Evolutionary conservation across 2,329 filamentous ascomycete species (phyloP), one percentile per base, ranked within the genome.

Genomic region (Decorospora gaudefroyi): DNA sequence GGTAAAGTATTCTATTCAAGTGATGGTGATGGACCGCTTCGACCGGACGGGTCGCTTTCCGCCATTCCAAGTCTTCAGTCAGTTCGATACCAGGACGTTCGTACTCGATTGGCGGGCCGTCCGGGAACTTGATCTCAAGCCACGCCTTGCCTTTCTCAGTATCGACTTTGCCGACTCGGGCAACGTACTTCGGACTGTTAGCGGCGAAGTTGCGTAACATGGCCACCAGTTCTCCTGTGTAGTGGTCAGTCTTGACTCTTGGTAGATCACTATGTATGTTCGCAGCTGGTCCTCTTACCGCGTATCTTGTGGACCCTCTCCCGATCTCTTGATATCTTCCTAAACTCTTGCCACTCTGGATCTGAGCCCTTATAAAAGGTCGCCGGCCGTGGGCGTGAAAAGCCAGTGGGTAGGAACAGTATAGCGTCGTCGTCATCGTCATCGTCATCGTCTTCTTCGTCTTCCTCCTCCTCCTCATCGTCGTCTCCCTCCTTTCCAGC

Each of bases 281-380:
- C 27, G 8, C 3, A 19, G 6, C 15, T 21, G 16, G 12, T 31
- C 4, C 59, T 30, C 46, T 25, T 53, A 70, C 69, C 45, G 45
- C 71, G 67, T 42, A 77, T 69, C 28, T 66, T 69, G 26, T 68
- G 60, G 12, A 72, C 61, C 42, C 70, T 64, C 19, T 66, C 35
- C 17, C 64, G 62, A 53, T 80, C 73, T n/a, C 65, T 68, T 5
- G 73, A 67, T 11, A 79, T 52, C 36, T 71, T 73, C 31, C 72
- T 61, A 42, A 77, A 79, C 39, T 74, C 75, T 55, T 78, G 72
- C 77, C 76, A 79, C 51, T 79, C 77, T 3, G 76, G 76, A 66
- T 79, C 77, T n/a, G 71, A 74, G 16, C 73, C 75, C 54, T 70
- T 74, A 63, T 78, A 79, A 45, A 65, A 77, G 3, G 64, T 69